A percentile compares a stretch with the other conserved stretches of the same genome.
phyloP scores from a whole-genome alignment of 805 yeast species.

The Myxozyma neotropica region DNA sequence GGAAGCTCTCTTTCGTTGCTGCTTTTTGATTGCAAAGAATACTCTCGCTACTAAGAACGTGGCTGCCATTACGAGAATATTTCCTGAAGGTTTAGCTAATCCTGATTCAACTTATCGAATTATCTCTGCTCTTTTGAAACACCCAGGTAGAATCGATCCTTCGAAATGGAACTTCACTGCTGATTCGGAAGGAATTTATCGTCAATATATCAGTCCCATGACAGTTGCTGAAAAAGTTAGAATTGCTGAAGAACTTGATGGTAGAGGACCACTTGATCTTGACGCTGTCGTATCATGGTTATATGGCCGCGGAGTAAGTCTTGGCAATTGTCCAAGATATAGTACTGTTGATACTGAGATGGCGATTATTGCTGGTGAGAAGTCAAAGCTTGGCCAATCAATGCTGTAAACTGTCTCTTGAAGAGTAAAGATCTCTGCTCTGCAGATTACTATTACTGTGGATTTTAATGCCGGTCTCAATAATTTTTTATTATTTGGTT shows the following conservation, averaged over 20 bases:
- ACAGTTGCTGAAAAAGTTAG: slow-evolving; percentile 1
- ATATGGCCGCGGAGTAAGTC: slow-evolving; percentile 13
- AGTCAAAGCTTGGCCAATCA: background rate
- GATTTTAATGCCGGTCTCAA: no score
- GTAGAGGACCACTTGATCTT: slow-evolving; percentile 7
- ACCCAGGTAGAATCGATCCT: background rate
- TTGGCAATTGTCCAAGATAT: slow-evolving; percentile 9
- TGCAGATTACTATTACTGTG: background rate
- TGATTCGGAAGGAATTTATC: background rate
- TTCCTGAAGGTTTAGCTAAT: slow-evolving; percentile 7
- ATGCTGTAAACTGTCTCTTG: background rate
- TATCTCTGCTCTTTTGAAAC: background rate
- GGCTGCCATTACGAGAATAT: background rate
- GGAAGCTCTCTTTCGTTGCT: slow-evolving; percentile 10
- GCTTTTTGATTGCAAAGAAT: slow-evolving; percentile 14
- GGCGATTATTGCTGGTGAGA: slow-evolving; percentile 6
- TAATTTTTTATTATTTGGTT: background rate
- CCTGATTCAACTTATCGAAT: background rate
- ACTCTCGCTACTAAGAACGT: background rate
- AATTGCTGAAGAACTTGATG: background rate
- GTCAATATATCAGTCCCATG: slow-evolving; percentile 3
- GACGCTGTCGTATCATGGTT: slow-evolving; percentile 13
- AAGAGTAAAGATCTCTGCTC: background rate
- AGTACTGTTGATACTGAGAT: slow-evolving; percentile 10
- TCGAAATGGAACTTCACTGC: background rate